Evolutionary conservation across 2,329 filamentous ascomycete species (phyloP), one percentile per base, ranked within the genome.

Genomic region (Nothophoma quercina): DNA sequence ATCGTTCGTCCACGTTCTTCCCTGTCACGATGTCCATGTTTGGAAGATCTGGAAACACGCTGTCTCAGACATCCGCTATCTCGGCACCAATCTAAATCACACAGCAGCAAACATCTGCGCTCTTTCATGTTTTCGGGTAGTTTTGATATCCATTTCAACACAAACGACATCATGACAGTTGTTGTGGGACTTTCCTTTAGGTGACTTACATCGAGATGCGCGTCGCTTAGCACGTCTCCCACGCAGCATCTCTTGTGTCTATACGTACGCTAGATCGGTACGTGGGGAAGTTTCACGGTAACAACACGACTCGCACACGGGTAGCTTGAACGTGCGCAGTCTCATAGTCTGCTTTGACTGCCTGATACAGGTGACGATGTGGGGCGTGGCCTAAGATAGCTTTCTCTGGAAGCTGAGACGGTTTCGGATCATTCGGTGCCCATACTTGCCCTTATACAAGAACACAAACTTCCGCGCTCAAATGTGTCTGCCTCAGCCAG

Each of bases 31-130:
- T 40, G 28, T 47, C 32, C 38, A 19, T 39, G 43, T 53, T 48
- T 44, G 50, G 33, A 44, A 39, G 43, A 33, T 28, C 33, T 44
- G 43, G 50, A 53, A 48, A 53, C 36, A 42, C n/a, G 38, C 19
- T 53, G 50, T 53, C 50, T 53, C 50, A 48, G 50, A 53, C 39
- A 48, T 29, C 38, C 50, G 33, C 50, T 44, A 48, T 39, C 26
- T 33, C 43, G 30, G 50, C 43, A 53, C 50, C 33, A 53, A 53
- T 48, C 43, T 34, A 44, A 44, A 40, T 39, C 50, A 34, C 32
- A 44, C 38, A 23, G 33, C 43, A 53, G 50, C 32, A 35, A 29
- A 21, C 26, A 25, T 35, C 26, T 39, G 39, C 39, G 9, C 33
- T 29, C 23, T 43, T 10, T 30, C 39, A 12, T 33, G n/a, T 13